A percentile compares a stretch with the other conserved stretches of the same genome.
Evolutionary conservation across 768 basidiomycete species (phyloP).

Genomic region (Suillus variegatus): DNA sequence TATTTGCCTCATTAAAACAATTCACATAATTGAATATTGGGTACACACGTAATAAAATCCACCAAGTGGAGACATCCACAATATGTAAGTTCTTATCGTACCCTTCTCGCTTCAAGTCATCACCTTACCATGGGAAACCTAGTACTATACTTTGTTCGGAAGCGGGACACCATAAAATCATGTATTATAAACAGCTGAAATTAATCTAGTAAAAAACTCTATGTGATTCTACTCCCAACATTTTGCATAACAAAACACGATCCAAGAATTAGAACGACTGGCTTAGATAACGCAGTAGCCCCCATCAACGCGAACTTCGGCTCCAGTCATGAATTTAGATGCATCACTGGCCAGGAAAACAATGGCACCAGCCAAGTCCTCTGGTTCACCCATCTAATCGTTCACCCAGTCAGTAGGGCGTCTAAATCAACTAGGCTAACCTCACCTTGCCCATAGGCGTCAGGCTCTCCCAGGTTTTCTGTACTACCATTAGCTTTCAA

Average conservation of each 20-base stretch:
- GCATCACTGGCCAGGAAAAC: constrained; percentile 92
- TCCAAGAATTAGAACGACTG: neutral
- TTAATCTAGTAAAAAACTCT: constrained; percentile 10
- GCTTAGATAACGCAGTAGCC: constrained; percentile 75
- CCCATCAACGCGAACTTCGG: constrained; percentile 85
- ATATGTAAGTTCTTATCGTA: no score
- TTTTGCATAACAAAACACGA: neutral
- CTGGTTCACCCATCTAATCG: constrained; percentile 83
- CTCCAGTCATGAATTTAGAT: constrained; percentile 86
- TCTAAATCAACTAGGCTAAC: constrained; percentile 1
- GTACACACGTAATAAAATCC: no score
- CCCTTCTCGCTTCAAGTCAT: no score
- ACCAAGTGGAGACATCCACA: no score
- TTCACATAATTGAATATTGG: no score
- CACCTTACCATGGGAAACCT: no score
- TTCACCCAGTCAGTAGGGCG: constrained; percentile 14
- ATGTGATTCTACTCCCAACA: constrained; percentile 16
- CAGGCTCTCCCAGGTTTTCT: constrained; percentile 83
- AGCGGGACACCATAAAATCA: neutral
- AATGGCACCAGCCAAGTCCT: constrained; percentile 88
- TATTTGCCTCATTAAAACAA: no score
- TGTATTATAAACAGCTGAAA: constrained; percentile 5
- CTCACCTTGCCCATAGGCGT: constrained; percentile 86
- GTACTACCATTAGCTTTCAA: constrained; percentile 12
- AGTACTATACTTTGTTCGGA: neutral